Conservation (phyloP, 345 rosid species). For the Clausena lansium region DNA sequence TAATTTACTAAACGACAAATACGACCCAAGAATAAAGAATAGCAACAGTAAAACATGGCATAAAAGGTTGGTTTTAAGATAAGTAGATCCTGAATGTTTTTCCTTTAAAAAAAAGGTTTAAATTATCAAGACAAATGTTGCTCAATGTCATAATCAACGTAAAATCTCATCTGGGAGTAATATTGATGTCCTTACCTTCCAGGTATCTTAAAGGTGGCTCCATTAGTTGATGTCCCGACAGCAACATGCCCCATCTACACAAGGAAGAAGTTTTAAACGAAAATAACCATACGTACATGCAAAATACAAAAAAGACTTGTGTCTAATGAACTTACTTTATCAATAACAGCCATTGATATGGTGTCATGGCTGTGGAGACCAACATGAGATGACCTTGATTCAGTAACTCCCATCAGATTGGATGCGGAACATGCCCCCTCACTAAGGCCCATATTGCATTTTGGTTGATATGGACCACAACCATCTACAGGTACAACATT, state of each 20-base stretch:
- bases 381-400: slow-evolving; percentile 47
- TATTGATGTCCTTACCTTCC: slow-evolving; percentile 57
- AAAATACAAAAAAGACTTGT: not conserved
- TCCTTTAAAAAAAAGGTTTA: not conserved
- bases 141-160: not conserved
- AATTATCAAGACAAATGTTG: not conserved
- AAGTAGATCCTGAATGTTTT: not conserved
- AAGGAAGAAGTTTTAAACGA: slow-evolving; percentile 13
- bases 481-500: slow-evolving; percentile 51
- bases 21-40: too few species aligned
- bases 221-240: slow-evolving; percentile 96
- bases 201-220: slow-evolving; percentile 91
- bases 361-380: slow-evolving; percentile 87
- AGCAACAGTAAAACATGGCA: not conserved
- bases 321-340: slow-evolving; percentile 51
- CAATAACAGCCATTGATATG: slow-evolving; percentile 87
- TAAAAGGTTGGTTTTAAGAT: not conserved
- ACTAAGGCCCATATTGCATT: slow-evolving; percentile 14
- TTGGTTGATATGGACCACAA: slow-evolving; percentile 82
- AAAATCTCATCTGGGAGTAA: not conserved
- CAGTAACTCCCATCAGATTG: slow-evolving; percentile 30
- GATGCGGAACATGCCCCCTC: slow-evolving; percentile 23
- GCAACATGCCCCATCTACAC: slow-evolving; percentile 78
- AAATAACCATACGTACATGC: not conserved
- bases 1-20: not conserved